A percentile compares a stretch with the other conserved stretches of the same genome.
These are phyloP conservation scores for Colletotrichum phormii DNA, from an alignment of 2,329 filamentous ascomycete genomes.

Conservation along the genomic window DNA sequence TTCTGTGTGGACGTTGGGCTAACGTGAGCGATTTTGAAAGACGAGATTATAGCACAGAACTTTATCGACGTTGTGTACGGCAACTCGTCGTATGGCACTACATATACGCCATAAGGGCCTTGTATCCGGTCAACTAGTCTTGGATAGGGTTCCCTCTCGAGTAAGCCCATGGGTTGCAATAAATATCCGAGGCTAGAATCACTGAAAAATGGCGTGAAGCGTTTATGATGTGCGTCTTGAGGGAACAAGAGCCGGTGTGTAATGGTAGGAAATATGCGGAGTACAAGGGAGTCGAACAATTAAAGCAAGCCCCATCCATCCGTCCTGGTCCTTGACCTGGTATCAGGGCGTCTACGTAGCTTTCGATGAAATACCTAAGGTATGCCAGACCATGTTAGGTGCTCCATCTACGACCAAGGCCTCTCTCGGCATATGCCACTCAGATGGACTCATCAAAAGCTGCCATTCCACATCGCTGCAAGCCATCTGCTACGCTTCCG, in stretches of 20 bases:
- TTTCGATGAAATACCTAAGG: not conserved
- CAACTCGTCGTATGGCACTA: conserved; percentile 53
- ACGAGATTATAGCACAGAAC: conserved; percentile 52
- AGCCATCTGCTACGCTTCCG: no score
- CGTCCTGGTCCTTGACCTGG: not conserved
- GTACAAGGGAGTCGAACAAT: not conserved
- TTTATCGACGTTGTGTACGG: conserved; percentile 55
- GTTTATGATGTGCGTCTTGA: not conserved
- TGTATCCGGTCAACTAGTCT: not conserved
- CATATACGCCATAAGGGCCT: conserved; percentile 38
- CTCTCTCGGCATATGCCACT: no score
- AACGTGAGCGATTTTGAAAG: conserved; percentile 38
- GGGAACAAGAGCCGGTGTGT: not conserved
- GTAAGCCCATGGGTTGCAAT: not conserved
- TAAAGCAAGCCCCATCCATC: not conserved
- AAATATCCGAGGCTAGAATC: not conserved
- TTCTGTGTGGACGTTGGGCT: conserved; percentile 8
- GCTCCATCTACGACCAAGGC: not conserved
- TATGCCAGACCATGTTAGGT: not conserved
- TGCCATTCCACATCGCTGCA: no score
- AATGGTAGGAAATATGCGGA: not conserved
- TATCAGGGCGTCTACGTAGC: not conserved
- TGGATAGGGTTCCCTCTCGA: not conserved
- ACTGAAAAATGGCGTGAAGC: not conserved
- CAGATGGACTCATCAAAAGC: no score